Conservation (phyloP, 164 flowering plant species). For the Vitis riparia region DNA sequence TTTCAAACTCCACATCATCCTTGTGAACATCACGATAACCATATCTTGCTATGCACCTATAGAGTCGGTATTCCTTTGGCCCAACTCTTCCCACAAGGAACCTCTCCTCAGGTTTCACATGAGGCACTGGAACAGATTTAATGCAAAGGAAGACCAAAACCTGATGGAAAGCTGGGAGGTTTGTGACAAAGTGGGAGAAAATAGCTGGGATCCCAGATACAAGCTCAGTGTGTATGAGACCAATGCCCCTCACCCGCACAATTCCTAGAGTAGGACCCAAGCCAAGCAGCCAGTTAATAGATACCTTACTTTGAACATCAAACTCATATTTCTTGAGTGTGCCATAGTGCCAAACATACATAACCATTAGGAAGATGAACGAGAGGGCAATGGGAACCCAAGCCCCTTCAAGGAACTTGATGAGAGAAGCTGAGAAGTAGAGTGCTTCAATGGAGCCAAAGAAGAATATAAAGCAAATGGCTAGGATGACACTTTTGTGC, state of each 20-base stretch:
- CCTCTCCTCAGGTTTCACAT: conserved; percentile 63
- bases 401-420: conserved; percentile 76
- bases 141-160: conserved; percentile 72
- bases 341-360: conserved; percentile 75
- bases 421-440: conserved; percentile 77
- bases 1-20: conserved; percentile 69
- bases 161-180: conserved; percentile 84
- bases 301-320: conserved; percentile 71
- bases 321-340: conserved; percentile 64
- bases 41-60: conserved; percentile 72
- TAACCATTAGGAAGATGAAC: conserved; percentile 44
- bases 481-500: conserved; percentile 47
- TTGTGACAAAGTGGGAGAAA: conserved; percentile 78
- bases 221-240: conserved; percentile 70
- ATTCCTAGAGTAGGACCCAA: conserved; percentile 62
- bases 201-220: conserved; percentile 80
- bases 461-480: conserved; percentile 52
- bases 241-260: conserved; percentile 67
- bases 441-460: conserved; percentile 76
- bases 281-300: conserved; percentile 63
- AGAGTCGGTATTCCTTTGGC: conserved; percentile 62
- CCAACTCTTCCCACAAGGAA: conserved; percentile 78
- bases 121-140: conserved; percentile 78
- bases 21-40: conserved; percentile 63
- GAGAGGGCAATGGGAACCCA: conserved; percentile 79